A percentile compares a stretch with the other conserved stretches of the same genome.
These are phyloP conservation scores for Penicillium sp. DNA, from an alignment of 2,329 filamentous ascomycete genomes.

Conservation along the genomic window DNA sequence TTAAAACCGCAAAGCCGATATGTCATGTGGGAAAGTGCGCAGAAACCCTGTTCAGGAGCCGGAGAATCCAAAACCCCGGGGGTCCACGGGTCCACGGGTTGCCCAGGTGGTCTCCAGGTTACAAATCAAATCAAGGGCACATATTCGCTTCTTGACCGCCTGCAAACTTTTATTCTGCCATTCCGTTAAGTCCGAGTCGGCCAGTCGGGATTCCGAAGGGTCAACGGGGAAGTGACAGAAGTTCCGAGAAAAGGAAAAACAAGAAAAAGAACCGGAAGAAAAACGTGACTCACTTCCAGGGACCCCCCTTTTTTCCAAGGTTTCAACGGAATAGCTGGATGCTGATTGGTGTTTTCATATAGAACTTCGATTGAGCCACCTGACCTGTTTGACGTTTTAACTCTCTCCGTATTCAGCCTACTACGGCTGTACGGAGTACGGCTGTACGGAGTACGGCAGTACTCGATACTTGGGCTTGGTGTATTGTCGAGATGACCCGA, in stretches of 20 bases:
- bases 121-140: background rate
- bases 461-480: background rate
- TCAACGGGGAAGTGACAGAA: constrained; percentile 1
- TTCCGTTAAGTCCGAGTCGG: constrained; percentile 3
- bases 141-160: background rate
- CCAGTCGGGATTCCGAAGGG: constrained; percentile 5
- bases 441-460: too few species aligned
- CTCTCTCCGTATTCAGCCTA: background rate
- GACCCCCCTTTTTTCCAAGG: constrained; percentile 3
- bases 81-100: too few species aligned
- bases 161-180: background rate
- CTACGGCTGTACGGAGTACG: background rate
- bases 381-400: constrained; percentile 1
- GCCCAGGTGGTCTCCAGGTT: too few species aligned
- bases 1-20: background rate
- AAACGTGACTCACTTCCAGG: constrained; percentile 15
- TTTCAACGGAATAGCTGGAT: background rate
- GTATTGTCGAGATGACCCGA: background rate
- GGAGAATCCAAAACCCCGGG: too few species aligned
- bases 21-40: background rate
- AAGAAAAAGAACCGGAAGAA: constrained; percentile 23
- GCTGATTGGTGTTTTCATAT: constrained; percentile 9
- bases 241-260: constrained; percentile 18
- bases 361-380: background rate
- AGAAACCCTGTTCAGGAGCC: background rate